Conservation (phyloP, 441 rosid species). For the Cnidoscolus chayamansa region DNA sequence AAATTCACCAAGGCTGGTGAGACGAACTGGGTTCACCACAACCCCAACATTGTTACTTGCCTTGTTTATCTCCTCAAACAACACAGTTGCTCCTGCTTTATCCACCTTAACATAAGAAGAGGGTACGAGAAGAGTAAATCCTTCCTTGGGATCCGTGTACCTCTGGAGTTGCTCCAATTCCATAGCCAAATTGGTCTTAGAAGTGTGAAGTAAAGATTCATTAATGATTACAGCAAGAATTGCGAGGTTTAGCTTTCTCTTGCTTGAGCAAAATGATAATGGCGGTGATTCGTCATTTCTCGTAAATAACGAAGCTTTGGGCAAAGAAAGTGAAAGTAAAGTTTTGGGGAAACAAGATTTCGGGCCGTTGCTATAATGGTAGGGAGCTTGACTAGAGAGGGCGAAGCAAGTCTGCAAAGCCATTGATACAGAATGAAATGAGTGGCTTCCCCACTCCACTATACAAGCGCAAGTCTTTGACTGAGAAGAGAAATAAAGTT, state of each 20-base stretch:
- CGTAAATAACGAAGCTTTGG: slow-evolving; percentile 14
- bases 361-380: background rate
- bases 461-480: background rate
- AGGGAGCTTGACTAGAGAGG: background rate
- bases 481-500: background rate
- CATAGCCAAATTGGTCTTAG: slow-evolving; percentile 26
- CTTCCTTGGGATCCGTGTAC: slow-evolving; percentile 61
- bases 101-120: slow-evolving; percentile 77
- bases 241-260: slow-evolving; percentile 54
- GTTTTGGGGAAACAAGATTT: slow-evolving; percentile 5
- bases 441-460: background rate
- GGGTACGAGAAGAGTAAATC: slow-evolving; percentile 72
- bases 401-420: slow-evolving; percentile 5
- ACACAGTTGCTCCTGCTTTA: slow-evolving; percentile 77
- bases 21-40: slow-evolving; percentile 86
- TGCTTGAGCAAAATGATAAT: slow-evolving; percentile 31
- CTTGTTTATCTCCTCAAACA: slow-evolving; percentile 64
- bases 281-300: slow-evolving; percentile 2
- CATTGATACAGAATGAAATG: background rate
- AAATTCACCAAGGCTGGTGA: slow-evolving; percentile 59
- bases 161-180: slow-evolving; percentile 51
- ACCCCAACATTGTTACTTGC: slow-evolving; percentile 76
- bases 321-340: slow-evolving; percentile 5
- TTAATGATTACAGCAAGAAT: slow-evolving; percentile 42
- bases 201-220: slow-evolving; percentile 34